Evolutionary conservation across 208 protist genomes (phyloP).

Genomic region (Leishmania lainsoni): DNA sequence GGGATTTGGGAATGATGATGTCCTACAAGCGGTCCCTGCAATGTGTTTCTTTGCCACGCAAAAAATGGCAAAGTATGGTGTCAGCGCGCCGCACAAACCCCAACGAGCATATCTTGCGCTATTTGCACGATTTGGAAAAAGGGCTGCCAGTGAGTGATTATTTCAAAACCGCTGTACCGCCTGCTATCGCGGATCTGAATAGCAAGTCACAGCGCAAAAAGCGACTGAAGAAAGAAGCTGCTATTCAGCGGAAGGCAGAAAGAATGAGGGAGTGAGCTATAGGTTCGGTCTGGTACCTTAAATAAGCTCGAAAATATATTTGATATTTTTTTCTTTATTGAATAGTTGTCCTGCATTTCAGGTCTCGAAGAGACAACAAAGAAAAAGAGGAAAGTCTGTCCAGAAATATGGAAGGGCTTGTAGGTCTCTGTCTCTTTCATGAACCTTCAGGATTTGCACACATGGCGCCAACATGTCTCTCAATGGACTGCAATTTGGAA

Average conservation of each 20-base stretch:
- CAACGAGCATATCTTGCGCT: slow-evolving; percentile 14
- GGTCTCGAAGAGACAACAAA: background rate
- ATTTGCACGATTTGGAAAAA: slow-evolving; percentile 14
- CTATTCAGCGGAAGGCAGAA: slow-evolving; percentile 10
- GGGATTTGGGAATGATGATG: slow-evolving; percentile 91
- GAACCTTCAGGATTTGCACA: background rate
- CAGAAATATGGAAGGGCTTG: background rate
- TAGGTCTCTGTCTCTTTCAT: background rate
- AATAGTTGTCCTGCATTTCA: background rate
- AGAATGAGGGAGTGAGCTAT: background rate
- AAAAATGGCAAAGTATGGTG: slow-evolving; percentile 24
- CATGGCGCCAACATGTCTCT: background rate
- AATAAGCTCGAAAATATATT: background rate
- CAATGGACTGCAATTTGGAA: background rate
- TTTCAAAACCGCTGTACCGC: background rate
- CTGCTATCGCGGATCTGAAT: slow-evolving; percentile 9
- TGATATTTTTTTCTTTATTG: background rate
- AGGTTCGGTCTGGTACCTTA: background rate
- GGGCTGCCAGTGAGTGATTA: slow-evolving; percentile 28
- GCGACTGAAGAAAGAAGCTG: slow-evolving; percentile 15
- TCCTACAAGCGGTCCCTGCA: slow-evolving; percentile 60
- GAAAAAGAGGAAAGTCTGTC: background rate
- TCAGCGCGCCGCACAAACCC: slow-evolving; percentile 8
- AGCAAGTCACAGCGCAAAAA: slow-evolving; percentile 41
- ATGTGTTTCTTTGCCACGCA: slow-evolving; percentile 25